phyloP scores from a whole-genome alignment of 768 basidiomycete species.

The Auricularia heimuer region DNA sequence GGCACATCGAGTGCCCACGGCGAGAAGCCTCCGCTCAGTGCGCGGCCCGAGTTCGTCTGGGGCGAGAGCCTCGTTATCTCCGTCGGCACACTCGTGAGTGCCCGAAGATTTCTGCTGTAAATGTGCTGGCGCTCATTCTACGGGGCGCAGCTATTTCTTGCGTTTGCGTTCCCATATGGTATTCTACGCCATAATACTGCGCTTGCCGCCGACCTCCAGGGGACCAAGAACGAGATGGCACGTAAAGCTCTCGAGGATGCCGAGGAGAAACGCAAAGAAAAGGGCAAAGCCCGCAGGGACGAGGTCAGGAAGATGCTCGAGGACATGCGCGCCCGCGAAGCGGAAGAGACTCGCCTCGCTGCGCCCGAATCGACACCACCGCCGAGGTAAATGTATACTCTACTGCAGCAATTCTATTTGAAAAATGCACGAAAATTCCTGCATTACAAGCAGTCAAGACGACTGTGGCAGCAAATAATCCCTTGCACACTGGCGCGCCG shows the following conservation, averaged over 20 bases:
- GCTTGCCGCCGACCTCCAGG: neutral
- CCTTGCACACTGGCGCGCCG: no score
- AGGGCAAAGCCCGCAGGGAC: neutral
- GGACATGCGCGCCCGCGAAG: neutral
- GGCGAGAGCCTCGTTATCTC: neutral
- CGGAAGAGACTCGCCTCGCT: neutral
- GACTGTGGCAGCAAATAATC: no score
- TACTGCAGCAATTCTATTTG: no score
- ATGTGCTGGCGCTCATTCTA: neutral
- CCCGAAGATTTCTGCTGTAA: neutral
- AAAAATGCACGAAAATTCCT: no score
- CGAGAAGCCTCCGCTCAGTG: neutral
- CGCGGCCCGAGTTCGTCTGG: neutral
- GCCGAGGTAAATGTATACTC: neutral
- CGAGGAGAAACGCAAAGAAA: neutral
- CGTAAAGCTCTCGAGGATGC: neutral
- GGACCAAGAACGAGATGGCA: neutral
- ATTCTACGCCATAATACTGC: neutral
- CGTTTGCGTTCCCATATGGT: neutral
- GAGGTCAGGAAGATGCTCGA: neutral
- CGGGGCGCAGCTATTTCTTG: neutral
- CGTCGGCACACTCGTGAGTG: neutral
- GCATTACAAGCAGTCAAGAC: no score
- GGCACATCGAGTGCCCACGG: neutral
- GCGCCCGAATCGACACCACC: neutral